Percentiles rank a stretch among this genome's conserved stretches.
These are phyloP conservation scores for Apiospora malaysiana DNA, from an alignment of 2,329 filamentous ascomycete species.

Conservation along the genomic window DNA sequence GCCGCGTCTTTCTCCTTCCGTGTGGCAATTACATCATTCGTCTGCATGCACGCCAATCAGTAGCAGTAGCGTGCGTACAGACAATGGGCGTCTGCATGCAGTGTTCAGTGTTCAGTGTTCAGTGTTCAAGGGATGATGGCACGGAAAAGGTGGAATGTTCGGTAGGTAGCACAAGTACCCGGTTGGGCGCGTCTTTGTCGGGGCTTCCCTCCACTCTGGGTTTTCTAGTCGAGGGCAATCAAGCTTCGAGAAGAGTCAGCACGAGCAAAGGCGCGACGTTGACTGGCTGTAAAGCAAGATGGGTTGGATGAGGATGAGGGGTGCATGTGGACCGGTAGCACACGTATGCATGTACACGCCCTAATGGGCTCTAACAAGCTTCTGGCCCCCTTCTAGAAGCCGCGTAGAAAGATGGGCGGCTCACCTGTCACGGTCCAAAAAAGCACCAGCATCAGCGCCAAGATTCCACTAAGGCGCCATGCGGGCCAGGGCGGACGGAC, in stretches of 20 bases:
- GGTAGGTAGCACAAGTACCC: slow-evolving; percentile 6
- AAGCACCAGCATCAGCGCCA: neutral
- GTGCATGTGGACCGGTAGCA: slow-evolving; percentile 15
- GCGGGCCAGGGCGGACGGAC: slow-evolving; percentile 17
- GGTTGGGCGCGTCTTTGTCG: slow-evolving; percentile 5
- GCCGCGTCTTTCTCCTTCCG: neutral
- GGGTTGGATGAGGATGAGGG: slow-evolving; percentile 12
- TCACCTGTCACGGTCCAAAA: neutral
- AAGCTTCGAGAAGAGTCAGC: slow-evolving; percentile 19
- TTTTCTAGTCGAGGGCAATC: slow-evolving; percentile 1
- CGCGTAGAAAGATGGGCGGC: slow-evolving; percentile 11
- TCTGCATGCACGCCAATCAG: neutral
- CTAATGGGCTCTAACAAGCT: neutral
- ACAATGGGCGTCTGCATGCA: neutral
- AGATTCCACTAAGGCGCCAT: neutral
- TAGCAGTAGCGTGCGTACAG: neutral
- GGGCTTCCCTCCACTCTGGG: slow-evolving; percentile 14
- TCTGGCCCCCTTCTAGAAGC: slow-evolving; percentile 20
- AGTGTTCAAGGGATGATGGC: neutral
- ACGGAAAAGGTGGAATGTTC: slow-evolving; percentile 2
- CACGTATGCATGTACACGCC: neutral
- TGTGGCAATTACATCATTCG: neutral
- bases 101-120: too few relatives aligned
- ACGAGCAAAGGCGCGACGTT: neutral
- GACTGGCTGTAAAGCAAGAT: neutral